phyloP scores from a whole-genome alignment of 148 eudicot species.

The Beta vulgaris region DNA sequence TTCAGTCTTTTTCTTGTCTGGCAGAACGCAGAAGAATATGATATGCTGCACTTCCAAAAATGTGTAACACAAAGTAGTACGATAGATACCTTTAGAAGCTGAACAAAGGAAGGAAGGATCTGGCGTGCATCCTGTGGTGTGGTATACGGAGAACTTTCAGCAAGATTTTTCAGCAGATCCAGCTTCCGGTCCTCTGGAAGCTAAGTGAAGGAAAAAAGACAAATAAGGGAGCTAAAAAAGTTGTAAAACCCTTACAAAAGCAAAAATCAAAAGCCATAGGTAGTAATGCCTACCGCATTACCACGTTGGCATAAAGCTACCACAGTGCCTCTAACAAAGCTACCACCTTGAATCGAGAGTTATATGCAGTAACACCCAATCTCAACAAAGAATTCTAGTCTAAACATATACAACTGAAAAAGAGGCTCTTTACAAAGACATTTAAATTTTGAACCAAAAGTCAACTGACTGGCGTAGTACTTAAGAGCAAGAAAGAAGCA shows the following conservation, averaged over 20 bases:
- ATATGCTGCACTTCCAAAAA: background rate
- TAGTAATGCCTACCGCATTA: background rate
- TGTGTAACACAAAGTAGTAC: background rate
- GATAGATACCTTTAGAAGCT: conserved; percentile 66
- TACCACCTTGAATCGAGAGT: too few species aligned
- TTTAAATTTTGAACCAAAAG: background rate
- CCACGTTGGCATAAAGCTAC: too few species aligned
- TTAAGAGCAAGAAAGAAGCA: background rate
- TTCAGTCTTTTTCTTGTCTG: background rate
- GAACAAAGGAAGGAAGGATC: conserved; percentile 78
- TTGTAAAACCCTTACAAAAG: background rate
- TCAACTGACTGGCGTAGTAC: background rate
- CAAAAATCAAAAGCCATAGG: background rate
- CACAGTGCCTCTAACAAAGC: background rate
- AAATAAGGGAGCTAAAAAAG: background rate
- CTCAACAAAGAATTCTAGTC: background rate
- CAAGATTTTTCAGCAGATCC: conserved; percentile 88
- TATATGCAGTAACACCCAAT: background rate
- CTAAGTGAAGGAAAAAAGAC: conserved; percentile 34
- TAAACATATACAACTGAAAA: too few species aligned
- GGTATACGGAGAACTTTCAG: conserved; percentile 85
- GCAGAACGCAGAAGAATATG: background rate
- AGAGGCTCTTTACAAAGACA: too few species aligned
- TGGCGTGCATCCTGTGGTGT: conserved; percentile 80
- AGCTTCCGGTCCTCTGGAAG: conserved; percentile 88